Percentiles rank a stretch among this genome's conserved stretches.
Conservation (phyloP, 768 basidiomycete genomes). For the Suillus clintonianus region DNA sequence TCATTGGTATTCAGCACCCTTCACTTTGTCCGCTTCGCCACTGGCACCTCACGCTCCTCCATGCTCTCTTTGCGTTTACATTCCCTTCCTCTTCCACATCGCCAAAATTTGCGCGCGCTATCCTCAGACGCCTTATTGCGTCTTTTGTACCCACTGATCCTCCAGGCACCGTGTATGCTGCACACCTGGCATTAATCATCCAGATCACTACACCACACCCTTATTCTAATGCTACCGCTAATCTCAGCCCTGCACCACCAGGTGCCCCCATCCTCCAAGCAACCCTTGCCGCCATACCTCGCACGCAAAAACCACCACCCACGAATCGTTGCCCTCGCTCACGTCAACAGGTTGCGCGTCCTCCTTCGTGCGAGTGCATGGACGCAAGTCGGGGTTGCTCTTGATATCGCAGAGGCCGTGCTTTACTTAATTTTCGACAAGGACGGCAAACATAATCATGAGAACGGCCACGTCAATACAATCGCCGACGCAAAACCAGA, state of each 20-base stretch:
- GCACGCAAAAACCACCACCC: slow-evolving; percentile 37
- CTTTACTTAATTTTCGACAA: not conserved
- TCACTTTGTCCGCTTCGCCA: slow-evolving; percentile 61
- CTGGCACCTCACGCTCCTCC: slow-evolving; percentile 60
- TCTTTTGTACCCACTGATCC: slow-evolving; percentile 40
- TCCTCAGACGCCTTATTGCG: slow-evolving; percentile 13
- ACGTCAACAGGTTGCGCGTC: slow-evolving; percentile 62
- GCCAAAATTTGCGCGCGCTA: slow-evolving; percentile 58
- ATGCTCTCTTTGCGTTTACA: slow-evolving; percentile 48
- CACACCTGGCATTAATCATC: slow-evolving; percentile 58
- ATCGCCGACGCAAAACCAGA: not conserved
- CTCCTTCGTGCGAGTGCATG: not conserved
- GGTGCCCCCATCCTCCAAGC: slow-evolving; percentile 26
- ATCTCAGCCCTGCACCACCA: not conserved
- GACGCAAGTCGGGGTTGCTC: slow-evolving; percentile 49
- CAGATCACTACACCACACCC: slow-evolving; percentile 34
- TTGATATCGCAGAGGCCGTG: not conserved
- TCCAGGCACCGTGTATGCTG: slow-evolving; percentile 52
- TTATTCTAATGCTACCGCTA: slow-evolving; percentile 1
- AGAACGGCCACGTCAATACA: not conserved
- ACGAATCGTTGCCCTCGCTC: slow-evolving; percentile 49
- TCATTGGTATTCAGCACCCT: slow-evolving; percentile 49
- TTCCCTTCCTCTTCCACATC: not conserved
- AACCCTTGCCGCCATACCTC: slow-evolving; percentile 32
- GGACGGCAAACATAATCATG: not conserved